Conservation (phyloP, 1,284 basidiomycete genomes). For the Wolfiporia cocos region DNA sequence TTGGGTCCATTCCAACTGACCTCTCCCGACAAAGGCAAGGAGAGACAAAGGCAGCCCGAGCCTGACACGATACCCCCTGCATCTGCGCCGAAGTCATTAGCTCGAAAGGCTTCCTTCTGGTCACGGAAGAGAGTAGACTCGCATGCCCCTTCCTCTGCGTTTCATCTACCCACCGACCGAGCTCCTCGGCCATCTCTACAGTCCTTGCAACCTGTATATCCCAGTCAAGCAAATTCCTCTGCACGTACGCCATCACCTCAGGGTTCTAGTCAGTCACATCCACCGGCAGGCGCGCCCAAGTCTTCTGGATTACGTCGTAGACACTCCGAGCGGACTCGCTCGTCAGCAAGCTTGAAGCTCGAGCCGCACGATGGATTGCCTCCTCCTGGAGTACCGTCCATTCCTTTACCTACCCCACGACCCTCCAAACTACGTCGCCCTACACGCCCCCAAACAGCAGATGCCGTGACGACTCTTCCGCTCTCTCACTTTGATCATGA, state of each 20-base stretch:
- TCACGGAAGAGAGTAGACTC: slow-evolving; percentile 33
- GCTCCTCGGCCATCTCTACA: slow-evolving; percentile 35
- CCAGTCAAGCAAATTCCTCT: slow-evolving; percentile 38
- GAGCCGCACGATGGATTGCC: slow-evolving; percentile 4
- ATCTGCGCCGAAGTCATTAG: slow-evolving; percentile 30
- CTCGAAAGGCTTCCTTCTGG: slow-evolving; percentile 54
- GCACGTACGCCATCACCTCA: slow-evolving; percentile 17
- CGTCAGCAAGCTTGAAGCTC: slow-evolving; percentile 7
- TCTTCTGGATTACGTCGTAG: slow-evolving; percentile 44
- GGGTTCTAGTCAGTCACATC: slow-evolving; percentile 22
- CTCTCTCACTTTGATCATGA: slow-evolving; percentile 10
- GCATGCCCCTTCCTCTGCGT: slow-evolving; percentile 15
- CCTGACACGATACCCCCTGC: slow-evolving; percentile 7
- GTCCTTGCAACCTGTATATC: slow-evolving; percentile 42
- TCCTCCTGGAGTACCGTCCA: slow-evolving; percentile 8
- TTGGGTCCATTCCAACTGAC: slow-evolving; percentile 37
- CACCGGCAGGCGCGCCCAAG: slow-evolving; percentile 26
- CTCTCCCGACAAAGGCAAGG: slow-evolving; percentile 37
- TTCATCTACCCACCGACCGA: slow-evolving; percentile 19
- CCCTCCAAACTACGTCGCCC: slow-evolving; percentile 15
- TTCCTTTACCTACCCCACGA: slow-evolving; percentile 10
- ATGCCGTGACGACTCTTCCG: slow-evolving; percentile 15
- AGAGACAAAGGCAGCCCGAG: slow-evolving; percentile 21
- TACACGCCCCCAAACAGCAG: slow-evolving; percentile 25
- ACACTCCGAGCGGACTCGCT: slow-evolving; percentile 39